Percentiles rank a stretch among this genome's conserved stretches.
These are phyloP conservation scores for Amborella trichopoda DNA, from an alignment of 164 flowering plant species.

Conservation along the genomic window DNA sequence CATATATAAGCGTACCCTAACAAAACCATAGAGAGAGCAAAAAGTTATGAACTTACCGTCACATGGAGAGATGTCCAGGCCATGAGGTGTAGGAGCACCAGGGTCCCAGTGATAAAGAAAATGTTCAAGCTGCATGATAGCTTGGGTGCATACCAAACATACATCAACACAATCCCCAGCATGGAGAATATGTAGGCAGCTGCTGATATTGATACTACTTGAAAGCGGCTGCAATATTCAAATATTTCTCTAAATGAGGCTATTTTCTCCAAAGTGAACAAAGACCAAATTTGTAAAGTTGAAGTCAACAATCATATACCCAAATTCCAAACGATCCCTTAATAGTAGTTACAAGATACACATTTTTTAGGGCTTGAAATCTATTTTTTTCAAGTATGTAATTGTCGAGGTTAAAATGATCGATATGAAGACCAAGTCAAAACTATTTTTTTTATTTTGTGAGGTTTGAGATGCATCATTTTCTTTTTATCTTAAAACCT, in stretches of 20 bases:
- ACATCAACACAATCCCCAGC: slow-evolving; percentile 70
- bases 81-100: slow-evolving; percentile 80
- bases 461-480: no score
- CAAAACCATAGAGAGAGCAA: background rate
- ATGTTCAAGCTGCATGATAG: slow-evolving; percentile 65
- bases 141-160: slow-evolving; percentile 76
- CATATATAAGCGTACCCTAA: background rate
- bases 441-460: no score
- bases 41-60: slow-evolving; percentile 42
- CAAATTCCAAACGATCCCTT: no score
- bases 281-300: no score
- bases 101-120: slow-evolving; percentile 79
- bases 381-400: no score
- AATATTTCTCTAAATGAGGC: slow-evolving; percentile 9
- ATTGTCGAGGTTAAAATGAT: no score
- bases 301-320: no score
- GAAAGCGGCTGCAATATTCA: slow-evolving; percentile 50
- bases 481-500: no score
- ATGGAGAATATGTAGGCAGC: slow-evolving; percentile 51
- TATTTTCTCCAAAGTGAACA: no score
- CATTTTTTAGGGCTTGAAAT: no score
- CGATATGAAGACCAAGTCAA: no score
- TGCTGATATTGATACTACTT: slow-evolving; percentile 46
- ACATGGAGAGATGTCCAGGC: slow-evolving; percentile 75
- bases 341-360: no score